Evolutionary conservation across 805 yeast species (phyloP), one percentile per base, ranked within the genome.

Genomic region (Pichia membranifaciens): DNA sequence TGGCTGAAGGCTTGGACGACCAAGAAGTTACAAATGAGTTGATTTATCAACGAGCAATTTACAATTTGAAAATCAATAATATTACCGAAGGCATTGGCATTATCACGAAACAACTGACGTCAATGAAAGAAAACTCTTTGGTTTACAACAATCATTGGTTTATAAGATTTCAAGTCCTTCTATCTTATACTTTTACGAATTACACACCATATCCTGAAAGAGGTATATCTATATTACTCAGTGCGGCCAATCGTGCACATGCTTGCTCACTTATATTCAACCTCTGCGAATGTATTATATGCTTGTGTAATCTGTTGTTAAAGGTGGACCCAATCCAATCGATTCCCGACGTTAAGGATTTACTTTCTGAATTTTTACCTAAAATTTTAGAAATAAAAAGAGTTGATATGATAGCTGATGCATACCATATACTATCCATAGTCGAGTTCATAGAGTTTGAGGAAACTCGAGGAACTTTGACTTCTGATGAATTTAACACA

Each of bases 191-290:
- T 1, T 62, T 79, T 49, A 54, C 72, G 21, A 54, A 62, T 5
- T 59, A 74, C 15, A 73, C 76, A 0, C 22, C 43, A 4, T 62
- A 70, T 4, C 75, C 79, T 13, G 60, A 73, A 9, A 68, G 83
- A 48, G 78, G 76, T 0, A 52, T 82, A 8, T 72, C 83, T 0
- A 57, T 73, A 17, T 55, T 81, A 0, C 58, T 76, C 5, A 77
- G 76, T 51, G 70, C 79, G 44, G 61, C 83, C 2, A 71, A 74
- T 41, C 56, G 69, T 12, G 75, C 84, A 0, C 69, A 71, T 18
- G 57, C 60, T 4, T 67, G 75, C 8, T 78, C 82, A 1, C 69
- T 76, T 45, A 60, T 69, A 3, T 59, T 74, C 0, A 58, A 75
- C 8, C 60, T 72, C 1, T 67, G 74, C 1, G 79, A 78, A 49